A percentile compares a stretch with the other conserved stretches of the same genome.
phyloP scores from a whole-genome alignment of 306 rosid species.

The Lathyrus aphaca region DNA sequence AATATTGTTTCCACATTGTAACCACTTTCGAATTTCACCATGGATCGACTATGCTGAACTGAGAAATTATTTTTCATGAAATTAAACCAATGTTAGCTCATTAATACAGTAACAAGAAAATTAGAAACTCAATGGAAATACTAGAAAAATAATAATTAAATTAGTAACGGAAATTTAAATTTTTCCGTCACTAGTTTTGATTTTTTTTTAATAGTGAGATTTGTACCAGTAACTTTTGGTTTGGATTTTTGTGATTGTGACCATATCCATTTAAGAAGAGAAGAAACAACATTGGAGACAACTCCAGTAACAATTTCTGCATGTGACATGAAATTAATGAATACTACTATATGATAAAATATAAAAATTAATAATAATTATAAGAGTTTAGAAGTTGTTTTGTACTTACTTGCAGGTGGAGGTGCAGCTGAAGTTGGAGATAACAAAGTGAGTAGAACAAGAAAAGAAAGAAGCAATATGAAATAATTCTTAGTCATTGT shows the following conservation, averaged over 20 bases:
- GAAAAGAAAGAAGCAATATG: slow-evolving; percentile 50
- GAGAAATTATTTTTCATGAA: slow-evolving; percentile 47
- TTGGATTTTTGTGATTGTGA: slow-evolving; percentile 78
- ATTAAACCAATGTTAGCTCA: slow-evolving; percentile 28
- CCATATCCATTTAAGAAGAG: slow-evolving; percentile 86
- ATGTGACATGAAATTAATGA: slow-evolving; percentile 34
- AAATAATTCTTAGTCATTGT: slow-evolving; percentile 57
- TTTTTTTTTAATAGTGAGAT: neutral
- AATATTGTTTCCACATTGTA: slow-evolving; percentile 88
- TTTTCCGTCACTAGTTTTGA: neutral
- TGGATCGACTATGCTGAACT: slow-evolving; percentile 73
- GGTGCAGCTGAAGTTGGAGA: slow-evolving; percentile 77
- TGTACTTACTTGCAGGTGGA: slow-evolving; percentile 81
- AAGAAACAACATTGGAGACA: slow-evolving; percentile 83
- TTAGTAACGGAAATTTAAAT: neutral
- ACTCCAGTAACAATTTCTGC: slow-evolving; percentile 80
- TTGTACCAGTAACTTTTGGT: slow-evolving; percentile 63
- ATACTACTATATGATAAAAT: slow-evolving; percentile 5
- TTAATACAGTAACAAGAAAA: slow-evolving; percentile 24
- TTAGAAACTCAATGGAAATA: slow-evolving; percentile 26
- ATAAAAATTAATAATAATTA: neutral
- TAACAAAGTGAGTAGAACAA: slow-evolving; percentile 54
- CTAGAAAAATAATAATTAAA: neutral
- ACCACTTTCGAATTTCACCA: slow-evolving; percentile 95
- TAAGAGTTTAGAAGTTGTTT: slow-evolving; percentile 18